phyloP scores from a whole-genome alignment of 208 protist species.

The Porcisia hertigi region DNA sequence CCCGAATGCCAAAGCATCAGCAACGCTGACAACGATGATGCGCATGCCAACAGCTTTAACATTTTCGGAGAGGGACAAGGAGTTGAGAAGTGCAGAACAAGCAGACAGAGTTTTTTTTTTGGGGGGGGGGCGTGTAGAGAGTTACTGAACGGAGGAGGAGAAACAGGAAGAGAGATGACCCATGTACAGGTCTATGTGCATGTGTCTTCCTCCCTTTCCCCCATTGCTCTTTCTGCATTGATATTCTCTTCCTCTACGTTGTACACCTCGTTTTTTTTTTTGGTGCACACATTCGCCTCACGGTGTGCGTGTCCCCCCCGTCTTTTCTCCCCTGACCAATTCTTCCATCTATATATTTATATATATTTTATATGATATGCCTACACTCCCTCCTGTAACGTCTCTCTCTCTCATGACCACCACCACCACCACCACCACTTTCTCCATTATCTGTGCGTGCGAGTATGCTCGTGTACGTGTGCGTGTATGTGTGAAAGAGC shows the following conservation, averaged over 20 bases:
- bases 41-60: not conserved
- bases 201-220: not conserved
- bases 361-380: too few species aligned
- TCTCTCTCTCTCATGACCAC: too few species aligned
- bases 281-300: not conserved
- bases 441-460: too few species aligned
- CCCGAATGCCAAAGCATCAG: not conserved
- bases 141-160: not conserved
- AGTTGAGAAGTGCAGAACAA: too few species aligned
- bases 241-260: not conserved
- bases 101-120: too few species aligned
- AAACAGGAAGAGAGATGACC: not conserved
- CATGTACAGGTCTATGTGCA: not conserved
- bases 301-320: not conserved
- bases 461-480: too few species aligned
- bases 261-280: not conserved
- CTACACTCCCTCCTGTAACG: too few species aligned
- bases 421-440: too few species aligned
- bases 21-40: not conserved
- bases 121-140: conserved; percentile 2
- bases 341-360: too few species aligned
- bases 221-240: not conserved
- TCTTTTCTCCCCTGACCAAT: too few species aligned
- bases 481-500: too few species aligned
- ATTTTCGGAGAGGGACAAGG: not conserved